A percentile compares a stretch with the other conserved stretches of the same genome.
Evolutionary conservation across 108 stramenopile species (phyloP).

Genomic region (Aurantiochytrium sp.): DNA sequence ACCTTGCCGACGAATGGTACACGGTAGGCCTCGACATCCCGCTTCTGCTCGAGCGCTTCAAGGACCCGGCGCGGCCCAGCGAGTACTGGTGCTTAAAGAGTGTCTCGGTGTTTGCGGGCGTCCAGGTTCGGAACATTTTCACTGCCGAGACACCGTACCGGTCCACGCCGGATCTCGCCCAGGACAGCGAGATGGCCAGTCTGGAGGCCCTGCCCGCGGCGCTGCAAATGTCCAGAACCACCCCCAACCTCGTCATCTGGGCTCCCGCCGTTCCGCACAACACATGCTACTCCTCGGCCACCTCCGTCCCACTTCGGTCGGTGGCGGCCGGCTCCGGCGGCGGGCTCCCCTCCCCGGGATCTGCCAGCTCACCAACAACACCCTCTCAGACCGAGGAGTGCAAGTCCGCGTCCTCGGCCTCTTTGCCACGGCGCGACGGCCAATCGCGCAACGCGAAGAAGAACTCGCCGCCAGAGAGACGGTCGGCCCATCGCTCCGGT

Average conservation of each 20-base stretch:
- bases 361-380: too few relatives aligned
- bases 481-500: too few relatives aligned
- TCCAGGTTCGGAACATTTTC: neutral
- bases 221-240: neutral
- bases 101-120: neutral
- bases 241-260: neutral
- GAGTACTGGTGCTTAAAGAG: slow-evolving; percentile 20
- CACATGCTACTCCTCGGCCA: neutral
- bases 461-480: too few relatives aligned
- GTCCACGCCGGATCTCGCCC: neutral
- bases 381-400: too few relatives aligned
- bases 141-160: neutral
- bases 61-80: neutral
- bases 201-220: neutral
- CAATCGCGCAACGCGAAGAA: too few relatives aligned
- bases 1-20: slow-evolving; percentile 25
- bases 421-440: too few relatives aligned
- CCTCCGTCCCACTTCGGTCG: neutral
- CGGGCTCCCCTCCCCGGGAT: neutral
- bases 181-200: neutral
- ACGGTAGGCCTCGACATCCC: neutral
- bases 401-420: too few relatives aligned
- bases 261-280: neutral
- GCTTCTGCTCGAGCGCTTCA: neutral
- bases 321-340: neutral